Conservation (phyloP, 805 yeast species). For the Saturnispora mendoncae region DNA sequence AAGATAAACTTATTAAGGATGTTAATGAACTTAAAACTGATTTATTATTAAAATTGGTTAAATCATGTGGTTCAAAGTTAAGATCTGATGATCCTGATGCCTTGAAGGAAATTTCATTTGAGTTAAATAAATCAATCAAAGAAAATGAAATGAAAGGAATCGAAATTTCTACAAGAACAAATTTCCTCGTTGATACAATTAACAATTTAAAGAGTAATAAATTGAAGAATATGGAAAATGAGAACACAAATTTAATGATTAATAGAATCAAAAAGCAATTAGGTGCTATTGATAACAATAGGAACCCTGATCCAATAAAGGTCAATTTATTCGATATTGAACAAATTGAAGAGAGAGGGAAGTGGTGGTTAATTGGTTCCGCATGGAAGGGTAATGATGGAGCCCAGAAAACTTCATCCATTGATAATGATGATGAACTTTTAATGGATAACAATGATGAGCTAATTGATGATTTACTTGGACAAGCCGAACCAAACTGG, state of each 20-base stretch:
- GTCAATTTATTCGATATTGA: constrained; percentile 78
- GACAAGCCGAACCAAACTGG: constrained; percentile 78
- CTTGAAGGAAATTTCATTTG: constrained; percentile 64
- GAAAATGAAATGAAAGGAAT: constrained; percentile 28
- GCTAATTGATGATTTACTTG: constrained; percentile 51
- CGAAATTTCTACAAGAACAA: constrained; percentile 52
- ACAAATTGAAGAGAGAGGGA: constrained; percentile 70
- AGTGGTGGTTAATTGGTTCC: constrained; percentile 99
- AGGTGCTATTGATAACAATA: constrained; percentile 40
- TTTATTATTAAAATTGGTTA: constrained; percentile 58
- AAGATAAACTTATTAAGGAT: constrained; percentile 28
- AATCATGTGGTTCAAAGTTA: constrained; percentile 73
- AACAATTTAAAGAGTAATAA: constrained; percentile 82
- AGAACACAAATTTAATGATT: constrained; percentile 42
- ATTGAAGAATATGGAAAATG: constrained; percentile 44
- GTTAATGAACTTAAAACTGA: constrained; percentile 70
- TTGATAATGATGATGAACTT: constrained; percentile 6
- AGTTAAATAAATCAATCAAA: constrained; percentile 41
- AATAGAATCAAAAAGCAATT: constrained; percentile 56
- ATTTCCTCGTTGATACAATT: constrained; percentile 77
- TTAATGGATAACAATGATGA: constrained; percentile 20
- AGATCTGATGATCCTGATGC: constrained; percentile 87
- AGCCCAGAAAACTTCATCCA: background rate
- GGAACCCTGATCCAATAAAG: constrained; percentile 64
- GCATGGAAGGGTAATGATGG: constrained; percentile 73